Conservation (phyloP, 805 yeast species). For the Candida dajiaensis region DNA sequence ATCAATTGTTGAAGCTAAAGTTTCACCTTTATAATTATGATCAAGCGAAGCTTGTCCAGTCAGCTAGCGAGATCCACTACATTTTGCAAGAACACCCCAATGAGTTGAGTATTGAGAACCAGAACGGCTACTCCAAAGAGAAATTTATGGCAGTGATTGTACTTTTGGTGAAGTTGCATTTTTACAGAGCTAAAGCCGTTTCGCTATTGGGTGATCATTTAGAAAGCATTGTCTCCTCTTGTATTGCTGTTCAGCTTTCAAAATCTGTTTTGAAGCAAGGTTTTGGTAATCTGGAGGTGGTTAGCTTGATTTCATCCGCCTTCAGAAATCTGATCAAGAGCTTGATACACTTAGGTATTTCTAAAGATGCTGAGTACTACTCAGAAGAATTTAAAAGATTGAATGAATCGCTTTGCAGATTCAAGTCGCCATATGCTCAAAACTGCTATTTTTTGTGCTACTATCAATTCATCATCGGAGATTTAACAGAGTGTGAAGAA, state of each 20-base stretch:
- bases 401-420: slow-evolving; percentile 13
- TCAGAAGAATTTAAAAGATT: slow-evolving; percentile 37
- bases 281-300: slow-evolving; percentile 25
- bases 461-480: slow-evolving; percentile 16
- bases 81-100: neutral
- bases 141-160: slow-evolving; percentile 8
- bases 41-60: slow-evolving; percentile 5
- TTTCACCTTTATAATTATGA: slow-evolving; percentile 12
- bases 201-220: slow-evolving; percentile 17
- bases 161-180: slow-evolving; percentile 13
- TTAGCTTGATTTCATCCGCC: slow-evolving; percentile 29
- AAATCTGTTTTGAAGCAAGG: slow-evolving; percentile 45
- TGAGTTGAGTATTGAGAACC: slow-evolving; percentile 12
- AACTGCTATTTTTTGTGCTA: slow-evolving; percentile 20
- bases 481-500: slow-evolving; percentile 3
- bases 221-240: slow-evolving; percentile 32
- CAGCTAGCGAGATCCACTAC: slow-evolving; percentile 3
- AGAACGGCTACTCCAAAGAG: slow-evolving; percentile 3
- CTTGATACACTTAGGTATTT: slow-evolving; percentile 44
- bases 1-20: slow-evolving; percentile 12
- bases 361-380: slow-evolving; percentile 54
- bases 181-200: slow-evolving; percentile 13
- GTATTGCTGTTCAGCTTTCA: slow-evolving; percentile 44
- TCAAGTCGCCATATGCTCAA: slow-evolving; percentile 7
- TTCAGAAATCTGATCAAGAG: slow-evolving; percentile 35